Base-by-base conservation (phyloP, 2,329 filamentous ascomycete species). In the Hypoxylon sp. region DNA sequence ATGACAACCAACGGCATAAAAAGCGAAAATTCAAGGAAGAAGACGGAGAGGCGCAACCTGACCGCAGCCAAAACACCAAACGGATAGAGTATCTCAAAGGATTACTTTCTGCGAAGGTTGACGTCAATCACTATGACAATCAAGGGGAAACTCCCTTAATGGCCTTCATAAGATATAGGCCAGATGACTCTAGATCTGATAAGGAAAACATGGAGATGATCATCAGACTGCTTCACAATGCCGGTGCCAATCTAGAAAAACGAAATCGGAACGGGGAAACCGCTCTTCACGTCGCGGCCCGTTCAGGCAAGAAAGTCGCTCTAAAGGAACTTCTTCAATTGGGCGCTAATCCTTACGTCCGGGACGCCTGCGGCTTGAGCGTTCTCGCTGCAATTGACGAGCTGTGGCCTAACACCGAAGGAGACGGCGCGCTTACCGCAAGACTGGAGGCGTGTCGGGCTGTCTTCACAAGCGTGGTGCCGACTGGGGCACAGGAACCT, bases 251-350 rank as follows among this genome's bases (percentile, higher is more conserved):
- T 1, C 69, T 87, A 3, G 79, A 87, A 60, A 82, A 81, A 4
- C 83, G 86, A 28, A 89, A 88, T 72, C 79, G 85, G 2, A 76
- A 79, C 0, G 86, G 86, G 43, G 86, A 89, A 76, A 88, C 86
- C 0, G 82, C 86, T 0, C 78, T 88, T 28, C 84, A 87, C 41
- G 73, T 89, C 7, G 86, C 86, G 0, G 85, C 85, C 1, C 81
- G 85, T 2, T 79, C 82, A 19, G 86, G 86, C 0, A 81, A 84
- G 57, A 87, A 87, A 75, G 80, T 85, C 2, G 86, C 86, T 0
- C 76, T 85, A 28, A 81, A 80, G 11, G 80, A 82, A 6, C 78
- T 88, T 10, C 77, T 84, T 11, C 78, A 81, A n/a, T 71, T 78
- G 4, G 82, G 83, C 0, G 85, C 85, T 10, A 85, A 83, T 30